Evolutionary conservation across 2,329 filamentous ascomycete species (phyloP).

Genomic region (Pseudogymnoascus sp.): DNA sequence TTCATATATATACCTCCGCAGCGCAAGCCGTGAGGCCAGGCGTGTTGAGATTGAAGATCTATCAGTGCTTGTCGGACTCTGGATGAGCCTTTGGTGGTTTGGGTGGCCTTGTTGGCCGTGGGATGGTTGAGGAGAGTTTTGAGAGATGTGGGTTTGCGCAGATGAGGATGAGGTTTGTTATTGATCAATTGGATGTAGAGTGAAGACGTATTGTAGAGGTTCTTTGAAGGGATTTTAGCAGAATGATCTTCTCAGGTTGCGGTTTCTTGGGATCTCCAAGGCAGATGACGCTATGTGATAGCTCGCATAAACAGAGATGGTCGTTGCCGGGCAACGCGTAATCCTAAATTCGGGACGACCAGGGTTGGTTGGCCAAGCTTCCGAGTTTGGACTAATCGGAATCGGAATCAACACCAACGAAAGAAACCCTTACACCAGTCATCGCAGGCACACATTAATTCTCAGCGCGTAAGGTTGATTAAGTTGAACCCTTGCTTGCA

Average conservation of each 20-base stretch:
- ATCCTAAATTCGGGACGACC: constrained; percentile 1
- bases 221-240: neutral
- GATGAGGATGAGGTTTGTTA: neutral
- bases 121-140: neutral
- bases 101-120: constrained; percentile 1
- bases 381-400: constrained; percentile 5
- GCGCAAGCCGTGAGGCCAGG: constrained; percentile 77
- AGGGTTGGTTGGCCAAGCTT: constrained; percentile 6
- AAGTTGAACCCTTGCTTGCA: constrained; percentile 3
- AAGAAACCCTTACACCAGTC: constrained; percentile 2
- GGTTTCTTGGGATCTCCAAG: constrained; percentile 4
- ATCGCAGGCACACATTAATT: neutral
- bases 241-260: constrained; percentile 3
- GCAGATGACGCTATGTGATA: constrained; percentile 6
- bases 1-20: constrained; percentile 57
- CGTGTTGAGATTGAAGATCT: constrained; percentile 38
- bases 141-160: constrained; percentile 2
- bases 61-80: constrained; percentile 42
- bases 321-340: constrained; percentile 1
- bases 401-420: constrained; percentile 2
- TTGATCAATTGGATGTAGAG: neutral
- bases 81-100: constrained; percentile 20
- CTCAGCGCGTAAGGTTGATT: constrained; percentile 3
- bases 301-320: constrained; percentile 8
- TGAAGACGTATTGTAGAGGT: neutral